Base-by-base conservation (phyloP, 306 rosid species). In the Lathyrus aphaca region DNA sequence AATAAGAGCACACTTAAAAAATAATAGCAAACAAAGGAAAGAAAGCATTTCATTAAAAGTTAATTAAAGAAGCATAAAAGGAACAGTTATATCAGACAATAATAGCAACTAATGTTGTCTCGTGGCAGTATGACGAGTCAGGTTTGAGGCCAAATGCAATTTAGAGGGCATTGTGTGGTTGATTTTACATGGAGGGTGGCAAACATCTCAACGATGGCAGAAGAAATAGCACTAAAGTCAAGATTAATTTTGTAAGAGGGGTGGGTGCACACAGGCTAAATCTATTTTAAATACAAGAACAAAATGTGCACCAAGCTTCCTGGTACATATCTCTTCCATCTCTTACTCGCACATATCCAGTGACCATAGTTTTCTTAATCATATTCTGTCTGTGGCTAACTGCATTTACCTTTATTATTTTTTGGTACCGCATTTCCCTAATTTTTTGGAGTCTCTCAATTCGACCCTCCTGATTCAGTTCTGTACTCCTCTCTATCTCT, bases 1-100 rank as follows among this genome's bases (percentile, higher is more conserved):
- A 65, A 68, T 75, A 66, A 67, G 70, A 67, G 73, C 19, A 45
- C 6, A 17, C 30, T 14, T 7, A 38, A 44, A 53, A 37, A 16
- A 61, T 19, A 37, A 66, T 42, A 38, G 38, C 60, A 56, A 59
- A 50, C 46, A 57, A 60, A 6, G 49, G 43, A 73, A 53, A 38
- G 14, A 61, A 64, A 50, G 48, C 29, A 55, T 17, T 57, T 42
- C 17, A 44, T 30, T 43, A 18, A 44, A 18, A 43, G 54, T 21
- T 66, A 76, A 55, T 61, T 63, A 40, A 66, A 50, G 37, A 38
- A 39, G 25, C 8, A 60, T 15, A 51, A 18, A 45, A 49, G 16
- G 2, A 16, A 10, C 13, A 14, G 5, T 30, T 21, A 39, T 16
- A 27, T 64, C 4, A 7, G 46, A 63, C 66, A 64, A 46, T 38